phyloP scores from a whole-genome alignment of 768 basidiomycete genomes.

The Trametes gibbosa region DNA sequence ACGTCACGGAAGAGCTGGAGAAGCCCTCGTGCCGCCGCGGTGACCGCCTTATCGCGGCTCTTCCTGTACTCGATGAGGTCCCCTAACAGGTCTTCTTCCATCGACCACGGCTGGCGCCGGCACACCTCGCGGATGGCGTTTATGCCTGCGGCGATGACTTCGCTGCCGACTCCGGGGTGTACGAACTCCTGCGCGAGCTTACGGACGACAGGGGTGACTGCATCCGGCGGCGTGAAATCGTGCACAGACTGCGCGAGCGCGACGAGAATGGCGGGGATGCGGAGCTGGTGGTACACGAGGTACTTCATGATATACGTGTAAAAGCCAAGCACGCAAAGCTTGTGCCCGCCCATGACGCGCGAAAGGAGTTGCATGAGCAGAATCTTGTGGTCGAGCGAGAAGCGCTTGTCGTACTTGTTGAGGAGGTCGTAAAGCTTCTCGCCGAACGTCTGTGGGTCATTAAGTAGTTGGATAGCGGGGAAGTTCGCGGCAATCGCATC shows the following conservation, averaged over 20 bases:
- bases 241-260: conserved; percentile 94
- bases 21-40: conserved; percentile 83
- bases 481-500: conserved; percentile 60
- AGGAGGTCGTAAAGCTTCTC: conserved; percentile 90
- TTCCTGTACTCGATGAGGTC: conserved; percentile 95
- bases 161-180: conserved; percentile 93
- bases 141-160: conserved; percentile 95
- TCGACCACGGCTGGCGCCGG: conserved; percentile 90
- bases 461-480: conserved; percentile 85
- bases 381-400: conserved; percentile 95
- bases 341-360: conserved; percentile 90
- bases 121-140: conserved; percentile 97
- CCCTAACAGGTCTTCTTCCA: conserved; percentile 90
- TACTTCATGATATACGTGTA: conserved; percentile 97
- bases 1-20: conserved; percentile 93
- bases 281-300: conserved; percentile 87
- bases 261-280: conserved; percentile 90
- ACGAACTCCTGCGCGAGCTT: conserved; percentile 97
- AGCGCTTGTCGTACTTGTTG: conserved; percentile 87
- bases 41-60: conserved; percentile 91
- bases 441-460: conserved; percentile 93
- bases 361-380: conserved; percentile 95
- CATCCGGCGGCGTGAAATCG: conserved; percentile 93
- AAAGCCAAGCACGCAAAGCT: conserved; percentile 89
- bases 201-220: conserved; percentile 79